A percentile compares a stretch with the other conserved stretches of the same genome.
phyloP scores from a whole-genome alignment of 495 filamentous ascomycete species.

The Aspergillus bridgeri region DNA sequence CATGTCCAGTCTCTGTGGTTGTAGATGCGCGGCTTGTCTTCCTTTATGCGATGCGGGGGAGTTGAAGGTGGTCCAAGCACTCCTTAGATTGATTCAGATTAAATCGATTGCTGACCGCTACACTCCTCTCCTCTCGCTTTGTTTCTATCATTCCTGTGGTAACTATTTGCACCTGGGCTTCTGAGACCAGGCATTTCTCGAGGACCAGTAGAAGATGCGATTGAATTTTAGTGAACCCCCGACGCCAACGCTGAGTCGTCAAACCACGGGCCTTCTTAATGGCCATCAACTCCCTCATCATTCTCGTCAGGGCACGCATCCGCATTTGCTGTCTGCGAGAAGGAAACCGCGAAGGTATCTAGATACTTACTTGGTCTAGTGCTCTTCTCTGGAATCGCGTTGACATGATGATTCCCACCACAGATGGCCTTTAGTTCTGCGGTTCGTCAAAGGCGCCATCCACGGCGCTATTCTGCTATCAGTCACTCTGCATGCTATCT shows the following conservation, averaged over 20 bases:
- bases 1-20: neutral
- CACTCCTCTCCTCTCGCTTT: neutral
- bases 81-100: neutral
- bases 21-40: neutral
- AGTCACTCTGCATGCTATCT: slow-evolving; percentile 60
- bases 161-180: no score
- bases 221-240: slow-evolving; percentile 38
- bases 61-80: neutral
- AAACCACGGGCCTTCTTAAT: slow-evolving; percentile 25
- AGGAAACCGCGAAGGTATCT: slow-evolving; percentile 55
- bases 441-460: slow-evolving; percentile 74
- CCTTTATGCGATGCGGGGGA: no score
- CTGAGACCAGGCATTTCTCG: neutral
- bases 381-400: neutral
- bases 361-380: neutral
- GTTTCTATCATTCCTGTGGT: neutral
- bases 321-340: slow-evolving; percentile 43
- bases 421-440: slow-evolving; percentile 70
- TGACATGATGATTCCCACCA: neutral
- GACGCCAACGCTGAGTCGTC: slow-evolving; percentile 37
- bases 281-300: slow-evolving; percentile 33
- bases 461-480: slow-evolving; percentile 62
- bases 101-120: neutral
- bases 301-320: slow-evolving; percentile 34
- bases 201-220: slow-evolving; percentile 18